Evolutionary conservation across 176 grass and related monocot genomes (phyloP).

Genomic region (Aegilops tauschii): DNA sequence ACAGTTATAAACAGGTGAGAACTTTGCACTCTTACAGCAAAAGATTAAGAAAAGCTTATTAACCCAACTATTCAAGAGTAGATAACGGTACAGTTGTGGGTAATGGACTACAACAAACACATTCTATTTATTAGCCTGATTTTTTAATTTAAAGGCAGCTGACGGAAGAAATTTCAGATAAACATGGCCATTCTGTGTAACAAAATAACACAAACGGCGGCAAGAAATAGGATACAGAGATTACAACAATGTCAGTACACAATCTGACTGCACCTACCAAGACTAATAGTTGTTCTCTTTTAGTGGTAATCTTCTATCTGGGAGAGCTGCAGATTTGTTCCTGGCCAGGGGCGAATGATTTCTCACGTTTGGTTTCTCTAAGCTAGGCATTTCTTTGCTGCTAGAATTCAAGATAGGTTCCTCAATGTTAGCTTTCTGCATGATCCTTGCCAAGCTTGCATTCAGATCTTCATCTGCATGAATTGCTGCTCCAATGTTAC

Average conservation of each 20-base stretch:
- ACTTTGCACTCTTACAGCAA: not conserved
- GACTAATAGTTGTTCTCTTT: constrained; percentile 68
- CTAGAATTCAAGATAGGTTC: constrained; percentile 1
- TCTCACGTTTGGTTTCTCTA: constrained; percentile 21
- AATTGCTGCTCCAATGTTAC: constrained; percentile 38
- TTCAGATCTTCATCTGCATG: constrained; percentile 38
- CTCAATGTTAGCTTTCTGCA: constrained; percentile 41
- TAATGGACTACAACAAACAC: not conserved
- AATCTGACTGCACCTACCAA: constrained; percentile 26
- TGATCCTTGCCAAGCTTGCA: constrained; percentile 41
- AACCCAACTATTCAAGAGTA: not conserved
- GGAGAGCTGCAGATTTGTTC: constrained; percentile 41
- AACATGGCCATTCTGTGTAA: constrained; percentile 29
- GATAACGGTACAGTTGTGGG: not conserved
- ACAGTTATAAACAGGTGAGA: not conserved
- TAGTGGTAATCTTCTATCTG: constrained; percentile 53
- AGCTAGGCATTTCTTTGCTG: constrained; percentile 13
- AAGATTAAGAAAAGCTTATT: not conserved
- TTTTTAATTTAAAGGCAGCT: not conserved
- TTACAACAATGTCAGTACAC: constrained; percentile 38
- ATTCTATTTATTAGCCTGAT: constrained; percentile 13
- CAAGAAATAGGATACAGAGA: constrained; percentile 2
- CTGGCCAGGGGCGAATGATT: constrained; percentile 11
- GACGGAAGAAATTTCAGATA: constrained; percentile 6
- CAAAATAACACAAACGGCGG: constrained; percentile 32